Conservation (phyloP, 2,329 filamentous ascomycete genomes). For the Trichoderma oligosporum region DNA sequence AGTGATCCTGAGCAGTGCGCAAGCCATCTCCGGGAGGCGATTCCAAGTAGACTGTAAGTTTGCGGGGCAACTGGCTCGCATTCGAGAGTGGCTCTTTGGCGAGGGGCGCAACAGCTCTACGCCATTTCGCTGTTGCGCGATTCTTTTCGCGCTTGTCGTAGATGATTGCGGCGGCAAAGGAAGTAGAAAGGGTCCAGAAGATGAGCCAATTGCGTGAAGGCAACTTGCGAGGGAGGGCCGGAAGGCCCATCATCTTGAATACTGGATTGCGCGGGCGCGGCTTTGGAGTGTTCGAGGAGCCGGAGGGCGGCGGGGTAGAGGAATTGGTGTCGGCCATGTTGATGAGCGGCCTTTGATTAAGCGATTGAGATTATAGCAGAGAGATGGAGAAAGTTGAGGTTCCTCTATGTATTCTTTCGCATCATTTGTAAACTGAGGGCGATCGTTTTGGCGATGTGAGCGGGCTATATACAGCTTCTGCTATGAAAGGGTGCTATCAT, state of each 20-base stretch:
- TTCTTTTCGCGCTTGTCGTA: conserved; percentile 93
- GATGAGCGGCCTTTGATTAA: not conserved
- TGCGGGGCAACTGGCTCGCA: conserved; percentile 71
- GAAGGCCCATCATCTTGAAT: conserved; percentile 77
- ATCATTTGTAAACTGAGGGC: not conserved
- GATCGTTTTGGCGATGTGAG: not conserved
- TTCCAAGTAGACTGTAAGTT: conserved; percentile 79
- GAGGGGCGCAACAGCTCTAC: conserved; percentile 77
- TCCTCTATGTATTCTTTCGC: not conserved
- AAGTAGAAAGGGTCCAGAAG: conserved; percentile 75
- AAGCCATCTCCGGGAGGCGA: conserved; percentile 84
- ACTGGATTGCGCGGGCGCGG: conserved; percentile 58
- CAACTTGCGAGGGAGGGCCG: conserved; percentile 75
- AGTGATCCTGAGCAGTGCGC: conserved; percentile 84
- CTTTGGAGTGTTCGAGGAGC: conserved; percentile 2
- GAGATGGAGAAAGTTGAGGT: not conserved
- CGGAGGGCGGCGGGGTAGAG: conserved; percentile 7
- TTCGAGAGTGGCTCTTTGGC: conserved; percentile 67
- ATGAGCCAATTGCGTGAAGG: conserved; percentile 98
- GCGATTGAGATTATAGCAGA: not conserved
- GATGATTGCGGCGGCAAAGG: conserved; percentile 74
- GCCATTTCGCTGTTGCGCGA: conserved; percentile 81
- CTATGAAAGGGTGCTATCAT: not conserved
- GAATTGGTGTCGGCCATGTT: conserved; percentile 21
- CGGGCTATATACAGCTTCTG: not conserved